Evolutionary conservation across 164 flowering plant genomes (phyloP).

Genomic region (Nelumbo lutea): DNA sequence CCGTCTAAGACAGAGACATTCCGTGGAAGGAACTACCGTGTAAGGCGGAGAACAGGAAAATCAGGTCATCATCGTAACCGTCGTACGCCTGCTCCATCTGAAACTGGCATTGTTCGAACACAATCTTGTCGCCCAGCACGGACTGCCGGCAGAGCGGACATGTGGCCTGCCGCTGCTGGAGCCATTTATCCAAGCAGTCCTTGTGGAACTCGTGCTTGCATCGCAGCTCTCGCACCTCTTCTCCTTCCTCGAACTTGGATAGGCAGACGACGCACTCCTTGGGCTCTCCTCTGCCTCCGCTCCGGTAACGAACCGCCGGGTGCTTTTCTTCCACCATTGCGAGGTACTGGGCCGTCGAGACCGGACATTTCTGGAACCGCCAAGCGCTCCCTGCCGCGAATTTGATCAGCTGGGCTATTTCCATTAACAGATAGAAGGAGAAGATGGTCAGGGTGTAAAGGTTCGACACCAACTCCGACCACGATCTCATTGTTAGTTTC

Average conservation of each 20-base stretch:
- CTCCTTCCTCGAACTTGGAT: conserved; percentile 37
- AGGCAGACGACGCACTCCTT: conserved; percentile 41
- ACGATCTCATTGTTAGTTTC: conserved; percentile 17
- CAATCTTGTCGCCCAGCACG: conserved; percentile 28
- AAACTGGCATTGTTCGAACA: conserved; percentile 7
- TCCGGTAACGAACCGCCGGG: conserved; percentile 22
- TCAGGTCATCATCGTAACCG: conserved; percentile 29
- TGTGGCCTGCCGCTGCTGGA: conserved; percentile 28
- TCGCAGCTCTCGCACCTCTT: conserved; percentile 29
- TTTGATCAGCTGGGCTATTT: conserved; percentile 19
- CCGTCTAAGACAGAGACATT: neutral
- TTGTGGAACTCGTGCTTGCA: conserved; percentile 49
- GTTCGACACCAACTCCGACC: conserved; percentile 26
- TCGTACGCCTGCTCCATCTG: conserved; percentile 18
- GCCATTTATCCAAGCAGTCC: conserved; percentile 46
- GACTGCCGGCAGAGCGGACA: conserved; percentile 42
- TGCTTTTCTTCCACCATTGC: conserved; percentile 25
- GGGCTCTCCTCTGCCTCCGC: neutral
- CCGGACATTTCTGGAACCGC: conserved; percentile 1
- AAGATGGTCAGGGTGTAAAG: conserved; percentile 28
- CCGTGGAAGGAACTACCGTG: conserved; percentile 21
- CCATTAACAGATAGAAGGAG: conserved; percentile 29
- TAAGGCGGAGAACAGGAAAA: conserved; percentile 26
- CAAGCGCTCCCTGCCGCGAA: conserved; percentile 6
- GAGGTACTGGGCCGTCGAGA: conserved; percentile 17